Evolutionary conservation across 1,284 basidiomycete species (phyloP), one percentile per base, ranked within the genome.

Genomic region (Xerocomus subilludens): DNA sequence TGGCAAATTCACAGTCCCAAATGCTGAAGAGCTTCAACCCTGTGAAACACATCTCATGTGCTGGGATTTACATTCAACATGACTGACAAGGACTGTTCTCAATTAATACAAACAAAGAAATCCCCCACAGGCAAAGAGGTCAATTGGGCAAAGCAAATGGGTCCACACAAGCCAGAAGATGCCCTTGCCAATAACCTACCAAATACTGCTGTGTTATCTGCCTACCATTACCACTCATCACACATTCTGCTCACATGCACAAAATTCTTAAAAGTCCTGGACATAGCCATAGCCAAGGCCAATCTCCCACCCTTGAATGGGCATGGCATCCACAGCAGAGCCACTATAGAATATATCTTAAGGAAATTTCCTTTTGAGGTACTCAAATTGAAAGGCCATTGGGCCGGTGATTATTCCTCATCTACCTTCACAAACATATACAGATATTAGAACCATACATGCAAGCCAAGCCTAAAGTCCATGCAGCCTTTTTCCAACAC

Each of bases 321-420:
- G 0, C 77, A 79, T 35, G 58, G 77, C 6, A 77, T 79, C 11
- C 49, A 63, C 11, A 75, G 77, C 3, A 74, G 77, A 0, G 10
- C 67, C 10, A 77, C 74, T 1, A 47, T 77, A 0, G 74, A 77
- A 56, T 77, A 78, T 35, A 71, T 77, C 2, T 69, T 76, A 1
- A 49, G 55, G 0, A 65, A 60, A 5, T 9, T 77, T 1, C 73
- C 72, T 11, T 74, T 76, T 30, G 42, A 76, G 0, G 32, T 76
- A 2, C 51, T 76, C 4, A 74, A 76, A 45, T 38, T 59, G 2
- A 76, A 74, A n/a, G 65, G 66, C 2, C 16, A 45, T 2, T 76
- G 69, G 74, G 56, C 72, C 5, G 64, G 75, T 2, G 47, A 76
- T n/a, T 70, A 2, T 74, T 76, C 53, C 36, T 62, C 2, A 7